Conservation (phyloP, 169 alveolate species). For the Eimeria sp. region DNA sequence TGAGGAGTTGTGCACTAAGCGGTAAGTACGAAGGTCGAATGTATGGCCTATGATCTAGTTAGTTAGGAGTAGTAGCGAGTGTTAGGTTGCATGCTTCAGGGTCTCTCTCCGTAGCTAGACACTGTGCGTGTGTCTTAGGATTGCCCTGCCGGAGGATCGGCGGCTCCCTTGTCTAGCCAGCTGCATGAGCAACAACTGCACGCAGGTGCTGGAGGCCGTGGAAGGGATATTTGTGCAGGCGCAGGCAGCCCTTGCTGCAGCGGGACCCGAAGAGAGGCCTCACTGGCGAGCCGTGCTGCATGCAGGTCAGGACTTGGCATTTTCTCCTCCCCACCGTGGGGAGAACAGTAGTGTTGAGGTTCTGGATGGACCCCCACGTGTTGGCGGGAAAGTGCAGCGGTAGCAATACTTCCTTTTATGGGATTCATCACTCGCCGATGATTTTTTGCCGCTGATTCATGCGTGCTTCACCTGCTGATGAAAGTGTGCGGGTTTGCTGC, state of each 20-base stretch:
- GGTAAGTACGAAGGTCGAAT: neutral
- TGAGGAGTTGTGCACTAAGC: constrained; percentile 49
- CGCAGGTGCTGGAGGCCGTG: constrained; percentile 13
- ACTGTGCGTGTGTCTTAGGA: constrained; percentile 1
- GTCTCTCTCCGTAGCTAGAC: neutral
- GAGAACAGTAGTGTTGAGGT: neutral
- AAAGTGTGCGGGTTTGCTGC: constrained; percentile 1
- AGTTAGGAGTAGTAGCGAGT: neutral
- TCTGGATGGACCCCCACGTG: neutral
- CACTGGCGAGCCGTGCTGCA: constrained; percentile 44
- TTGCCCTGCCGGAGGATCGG: constrained; percentile 56
- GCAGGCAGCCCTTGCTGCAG: constrained; percentile 28
- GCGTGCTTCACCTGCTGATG: neutral
- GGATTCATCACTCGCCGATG: neutral
- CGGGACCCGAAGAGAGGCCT: constrained; percentile 44
- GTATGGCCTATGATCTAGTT: neutral
- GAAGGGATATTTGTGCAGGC: constrained; percentile 42
- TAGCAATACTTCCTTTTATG: neutral
- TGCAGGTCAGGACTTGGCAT: constrained; percentile 7
- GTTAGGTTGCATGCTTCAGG: neutral
- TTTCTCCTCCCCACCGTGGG: neutral
- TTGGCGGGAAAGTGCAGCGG: neutral
- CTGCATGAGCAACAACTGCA: constrained; percentile 52
- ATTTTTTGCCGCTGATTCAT: neutral
- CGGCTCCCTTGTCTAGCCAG: constrained; percentile 48